phyloP scores from a whole-genome alignment of 2,329 filamentous ascomycete species.

The Pseudonectria buxi region DNA sequence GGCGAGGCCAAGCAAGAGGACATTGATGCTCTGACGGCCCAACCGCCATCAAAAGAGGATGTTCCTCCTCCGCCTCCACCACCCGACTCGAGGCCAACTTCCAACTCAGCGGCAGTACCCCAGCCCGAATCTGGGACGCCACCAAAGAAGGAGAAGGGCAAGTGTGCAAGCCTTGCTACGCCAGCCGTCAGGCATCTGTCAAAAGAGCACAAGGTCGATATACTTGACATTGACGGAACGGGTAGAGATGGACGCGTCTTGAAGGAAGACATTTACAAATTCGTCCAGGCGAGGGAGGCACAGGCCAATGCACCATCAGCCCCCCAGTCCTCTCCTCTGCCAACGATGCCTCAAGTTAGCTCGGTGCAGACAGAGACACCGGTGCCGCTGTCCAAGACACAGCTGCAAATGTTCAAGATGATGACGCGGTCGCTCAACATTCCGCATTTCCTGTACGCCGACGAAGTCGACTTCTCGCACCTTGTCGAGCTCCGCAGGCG shows the following conservation, averaged over 20 bases:
- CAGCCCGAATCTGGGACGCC: constrained; percentile 3
- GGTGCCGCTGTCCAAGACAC: constrained; percentile 66
- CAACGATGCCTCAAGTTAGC: constrained; percentile 16
- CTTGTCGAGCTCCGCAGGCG: constrained; percentile 66
- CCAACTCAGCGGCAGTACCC: constrained; percentile 4
- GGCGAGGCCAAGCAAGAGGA: constrained; percentile 54
- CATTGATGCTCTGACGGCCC: constrained; percentile 28
- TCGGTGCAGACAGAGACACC: constrained; percentile 59
- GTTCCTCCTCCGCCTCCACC: constrained; percentile 18
- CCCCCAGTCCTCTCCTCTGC: constrained; percentile 16
- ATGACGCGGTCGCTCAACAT: constrained; percentile 92
- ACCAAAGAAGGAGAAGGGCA: constrained; percentile 42
- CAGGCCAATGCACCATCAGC: constrained; percentile 14
- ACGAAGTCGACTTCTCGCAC: constrained; percentile 75
- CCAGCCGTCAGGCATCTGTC: constrained; percentile 85
- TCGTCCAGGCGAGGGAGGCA: constrained; percentile 49
- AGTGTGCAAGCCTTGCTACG: constrained; percentile 72
- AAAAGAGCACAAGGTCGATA: constrained; percentile 72
- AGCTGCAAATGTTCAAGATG: constrained; percentile 91
- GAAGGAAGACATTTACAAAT: constrained; percentile 84
- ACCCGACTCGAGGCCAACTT: constrained; percentile 8
- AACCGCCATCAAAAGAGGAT: constrained; percentile 24
- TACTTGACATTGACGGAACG: constrained; percentile 72
- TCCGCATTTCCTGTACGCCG: constrained; percentile 92
- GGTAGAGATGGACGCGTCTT: constrained; percentile 85